Conservation (phyloP, 345 rosid species). For the Firmiana major region DNA sequence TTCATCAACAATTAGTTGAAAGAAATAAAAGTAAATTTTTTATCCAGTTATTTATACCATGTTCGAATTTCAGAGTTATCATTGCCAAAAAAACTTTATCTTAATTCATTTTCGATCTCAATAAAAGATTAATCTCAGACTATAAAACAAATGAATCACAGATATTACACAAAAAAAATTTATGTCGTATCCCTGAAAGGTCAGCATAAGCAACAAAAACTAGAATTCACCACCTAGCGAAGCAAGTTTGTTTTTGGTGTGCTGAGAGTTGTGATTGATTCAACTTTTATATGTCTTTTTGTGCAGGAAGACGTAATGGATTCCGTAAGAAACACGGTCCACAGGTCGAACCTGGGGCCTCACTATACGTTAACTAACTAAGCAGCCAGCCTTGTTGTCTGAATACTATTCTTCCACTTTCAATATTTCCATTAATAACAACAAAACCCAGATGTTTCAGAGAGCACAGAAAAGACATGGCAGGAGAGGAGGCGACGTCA, state of each 20-base stretch:
- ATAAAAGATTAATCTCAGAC: no score
- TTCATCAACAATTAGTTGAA: no score
- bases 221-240: neutral
- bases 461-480: constrained; percentile 13
- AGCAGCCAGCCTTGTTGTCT: neutral
- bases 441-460: neutral
- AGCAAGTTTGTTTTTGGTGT: neutral
- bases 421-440: neutral
- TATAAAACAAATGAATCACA: no score
- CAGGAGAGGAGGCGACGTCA: constrained; percentile 15
- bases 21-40: no score
- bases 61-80: no score
- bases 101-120: no score
- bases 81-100: no score
- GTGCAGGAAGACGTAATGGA: constrained; percentile 7
- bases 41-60: no score
- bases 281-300: neutral
- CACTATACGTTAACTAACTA: neutral
- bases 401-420: neutral
- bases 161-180: no score
- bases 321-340: neutral
- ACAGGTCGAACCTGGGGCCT: neutral
- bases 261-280: neutral
- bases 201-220: neutral
- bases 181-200: no score